phyloP scores from a whole-genome alignment of 352 stramenopile species.

The Globisporangium spiculum region DNA sequence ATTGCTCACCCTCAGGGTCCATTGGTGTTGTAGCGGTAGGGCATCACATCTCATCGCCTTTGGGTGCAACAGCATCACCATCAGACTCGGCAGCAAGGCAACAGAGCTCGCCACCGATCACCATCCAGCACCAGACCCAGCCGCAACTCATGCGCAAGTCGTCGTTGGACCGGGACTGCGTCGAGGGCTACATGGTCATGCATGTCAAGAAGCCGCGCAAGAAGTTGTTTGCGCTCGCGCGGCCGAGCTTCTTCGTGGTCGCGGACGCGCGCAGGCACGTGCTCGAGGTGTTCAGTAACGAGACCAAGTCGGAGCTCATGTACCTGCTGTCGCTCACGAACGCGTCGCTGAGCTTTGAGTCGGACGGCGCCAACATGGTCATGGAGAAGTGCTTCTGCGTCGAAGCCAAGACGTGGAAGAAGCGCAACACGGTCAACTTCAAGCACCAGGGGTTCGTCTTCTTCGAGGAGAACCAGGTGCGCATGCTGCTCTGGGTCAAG shows the following conservation, averaged over 20 bases:
- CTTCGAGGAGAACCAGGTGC: conserved; percentile 65
- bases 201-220: conserved; percentile 63
- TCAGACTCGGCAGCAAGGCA: neutral
- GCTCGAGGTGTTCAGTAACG: conserved; percentile 66
- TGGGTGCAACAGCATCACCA: neutral
- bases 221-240: conserved; percentile 44
- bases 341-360: conserved; percentile 60
- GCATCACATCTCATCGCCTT: neutral
- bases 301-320: conserved; percentile 44
- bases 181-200: conserved; percentile 60
- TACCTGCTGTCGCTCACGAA: conserved; percentile 62
- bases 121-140: neutral
- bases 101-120: neutral
- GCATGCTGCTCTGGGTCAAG: conserved; percentile 74
- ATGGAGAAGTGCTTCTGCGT: conserved; percentile 79
- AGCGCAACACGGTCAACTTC: conserved; percentile 56
- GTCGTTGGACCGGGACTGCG: conserved; percentile 35
- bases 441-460: conserved; percentile 67
- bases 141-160: conserved; percentile 16
- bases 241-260: conserved; percentile 49
- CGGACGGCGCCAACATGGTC: conserved; percentile 62
- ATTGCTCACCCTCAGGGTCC: neutral
- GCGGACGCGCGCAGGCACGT: conserved; percentile 46
- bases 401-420: conserved; percentile 69
- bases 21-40: neutral